These are phyloP conservation scores for Chlorella vulgaris DNA, from an alignment of 139 green algal species.

Conservation along the genomic window DNA sequence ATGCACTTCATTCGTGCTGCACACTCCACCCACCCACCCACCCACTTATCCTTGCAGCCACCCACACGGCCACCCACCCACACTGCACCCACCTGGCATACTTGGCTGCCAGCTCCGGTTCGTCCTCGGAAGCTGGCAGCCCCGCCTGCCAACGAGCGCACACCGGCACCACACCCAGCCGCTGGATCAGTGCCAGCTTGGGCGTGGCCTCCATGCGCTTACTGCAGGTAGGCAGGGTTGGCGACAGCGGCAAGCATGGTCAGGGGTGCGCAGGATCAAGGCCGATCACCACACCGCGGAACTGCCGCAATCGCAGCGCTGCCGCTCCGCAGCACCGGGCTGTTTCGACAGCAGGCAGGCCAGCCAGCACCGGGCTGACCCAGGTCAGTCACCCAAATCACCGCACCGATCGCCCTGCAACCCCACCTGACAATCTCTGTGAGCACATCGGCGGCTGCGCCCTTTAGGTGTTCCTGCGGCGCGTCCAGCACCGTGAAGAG, in stretches of 20 bases:
- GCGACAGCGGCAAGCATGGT: not conserved
- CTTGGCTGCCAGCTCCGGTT: slow-evolving; percentile 69
- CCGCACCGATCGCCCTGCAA: too few relatives aligned
- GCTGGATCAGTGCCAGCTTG: slow-evolving; percentile 84
- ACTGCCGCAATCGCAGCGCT: too few relatives aligned
- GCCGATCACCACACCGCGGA: not conserved
- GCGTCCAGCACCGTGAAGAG: slow-evolving; percentile 63
- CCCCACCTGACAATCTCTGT: slow-evolving; percentile 70
- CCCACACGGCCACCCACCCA: too few relatives aligned
- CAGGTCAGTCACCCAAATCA: too few relatives aligned
- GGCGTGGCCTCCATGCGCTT: slow-evolving; percentile 88
- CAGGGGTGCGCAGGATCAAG: not conserved
- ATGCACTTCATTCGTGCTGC: too few relatives aligned
- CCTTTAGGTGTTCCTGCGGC: slow-evolving; percentile 42
- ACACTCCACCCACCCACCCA: not conserved
- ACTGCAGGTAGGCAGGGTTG: not conserved
- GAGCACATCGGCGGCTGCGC: slow-evolving; percentile 74
- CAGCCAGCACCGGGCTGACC: not conserved
- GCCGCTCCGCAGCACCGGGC: too few relatives aligned
- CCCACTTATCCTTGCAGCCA: not conserved
- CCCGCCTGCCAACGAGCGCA: slow-evolving; percentile 55
- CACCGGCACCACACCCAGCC: slow-evolving; percentile 63
- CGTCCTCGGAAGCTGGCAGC: slow-evolving; percentile 53
- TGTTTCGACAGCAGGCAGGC: too few relatives aligned
- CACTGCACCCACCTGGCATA: slow-evolving; percentile 46